A percentile compares a stretch with the other conserved stretches of the same genome.
Conservation (phyloP, 2,329 filamentous ascomycete species). For the Bipolaris gigantea region DNA sequence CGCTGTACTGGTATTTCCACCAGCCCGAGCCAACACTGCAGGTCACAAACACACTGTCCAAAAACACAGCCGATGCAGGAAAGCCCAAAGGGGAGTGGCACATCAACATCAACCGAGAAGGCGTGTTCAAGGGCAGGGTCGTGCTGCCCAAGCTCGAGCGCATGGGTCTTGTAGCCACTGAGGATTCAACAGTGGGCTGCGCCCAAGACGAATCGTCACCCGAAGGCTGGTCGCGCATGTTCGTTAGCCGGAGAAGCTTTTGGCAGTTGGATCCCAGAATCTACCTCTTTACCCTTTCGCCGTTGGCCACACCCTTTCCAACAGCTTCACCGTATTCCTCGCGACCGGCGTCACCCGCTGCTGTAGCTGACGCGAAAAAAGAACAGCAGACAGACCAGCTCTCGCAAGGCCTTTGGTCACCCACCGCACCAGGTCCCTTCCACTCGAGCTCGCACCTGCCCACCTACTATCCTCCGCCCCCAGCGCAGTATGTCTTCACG, state of each 20-base stretch:
- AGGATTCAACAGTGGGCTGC: slow-evolving; percentile 74
- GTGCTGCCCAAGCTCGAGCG: slow-evolving; percentile 87
- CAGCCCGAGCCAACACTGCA: slow-evolving; percentile 71
- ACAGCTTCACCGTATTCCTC: slow-evolving; percentile 55
- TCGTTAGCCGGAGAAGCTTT: slow-evolving; percentile 77
- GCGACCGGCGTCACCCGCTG: slow-evolving; percentile 54
- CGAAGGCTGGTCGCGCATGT: slow-evolving; percentile 77
- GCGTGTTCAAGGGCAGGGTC: slow-evolving; percentile 82
- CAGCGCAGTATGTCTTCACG: slow-evolving; percentile 78
- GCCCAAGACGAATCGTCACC: slow-evolving; percentile 63
- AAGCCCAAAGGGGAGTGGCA: slow-evolving; percentile 84
- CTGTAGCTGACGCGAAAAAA: slow-evolving; percentile 28
- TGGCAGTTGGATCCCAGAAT: slow-evolving; percentile 89
- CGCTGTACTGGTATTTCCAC: slow-evolving; percentile 97
- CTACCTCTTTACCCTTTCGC: slow-evolving; percentile 83
- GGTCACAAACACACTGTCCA: slow-evolving; percentile 64
- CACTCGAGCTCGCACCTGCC: slow-evolving; percentile 82
- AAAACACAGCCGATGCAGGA: slow-evolving; percentile 65
- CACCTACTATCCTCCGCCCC: slow-evolving; percentile 85
- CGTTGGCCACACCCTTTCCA: slow-evolving; percentile 55
- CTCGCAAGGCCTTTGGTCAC: slow-evolving; percentile 45
- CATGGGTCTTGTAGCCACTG: slow-evolving; percentile 80
- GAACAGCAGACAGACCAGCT: slow-evolving; percentile 36
- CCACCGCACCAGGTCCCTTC: slow-evolving; percentile 65
- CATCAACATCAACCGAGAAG: slow-evolving; percentile 80